Evolutionary conservation across 164 flowering plant species (phyloP), one percentile per base, ranked within the genome.

Genomic region (Annona cherimola): DNA sequence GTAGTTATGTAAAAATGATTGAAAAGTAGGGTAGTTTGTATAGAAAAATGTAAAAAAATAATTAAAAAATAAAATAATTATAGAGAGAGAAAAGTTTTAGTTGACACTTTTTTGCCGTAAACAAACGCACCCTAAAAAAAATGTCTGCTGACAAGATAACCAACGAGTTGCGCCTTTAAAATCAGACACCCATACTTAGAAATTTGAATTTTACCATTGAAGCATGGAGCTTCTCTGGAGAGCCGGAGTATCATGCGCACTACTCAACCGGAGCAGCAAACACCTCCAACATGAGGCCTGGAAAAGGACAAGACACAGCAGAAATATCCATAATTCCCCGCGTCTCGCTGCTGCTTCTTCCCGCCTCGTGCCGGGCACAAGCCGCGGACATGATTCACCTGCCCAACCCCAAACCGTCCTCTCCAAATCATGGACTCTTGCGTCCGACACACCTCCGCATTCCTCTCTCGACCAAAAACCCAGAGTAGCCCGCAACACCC

Each of bases 391-490:
- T 50, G 57, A 11, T 2, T 50, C 57, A 5, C 0, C 8, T 8
- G 14, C 8, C 14, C 8, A 50, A 50, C 8, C 14, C 57, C 57
- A 4, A 50, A 8, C 57, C 14, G 14, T 16, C 57, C 8, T 8
- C 57, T 5, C 57, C 8, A 16, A 2, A 39, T 61, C 20, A 70
- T 70, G 73, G 73, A 70, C 16, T 44, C 26, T 11, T 70, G 57
- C 67, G 41, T 63, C 45, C 39, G 41, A 63, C 44, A 43, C 18
- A 8, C 42, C 43, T 8, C 45, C n/a, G 14, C 57, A 50, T 63
- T 61, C 64, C 9, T 61, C 66, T 70, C 73, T 44, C 42, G 26
- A 16, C 35, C 42, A n/a, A n/a, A n/a, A 63, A 26, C 73, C n/a
- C 64, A 44, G 20, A n/a, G 45, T 46, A 26, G 4, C 70, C 55